Conservation (phyloP, 768 basidiomycete species). For the Strobilomyces confusus region DNA sequence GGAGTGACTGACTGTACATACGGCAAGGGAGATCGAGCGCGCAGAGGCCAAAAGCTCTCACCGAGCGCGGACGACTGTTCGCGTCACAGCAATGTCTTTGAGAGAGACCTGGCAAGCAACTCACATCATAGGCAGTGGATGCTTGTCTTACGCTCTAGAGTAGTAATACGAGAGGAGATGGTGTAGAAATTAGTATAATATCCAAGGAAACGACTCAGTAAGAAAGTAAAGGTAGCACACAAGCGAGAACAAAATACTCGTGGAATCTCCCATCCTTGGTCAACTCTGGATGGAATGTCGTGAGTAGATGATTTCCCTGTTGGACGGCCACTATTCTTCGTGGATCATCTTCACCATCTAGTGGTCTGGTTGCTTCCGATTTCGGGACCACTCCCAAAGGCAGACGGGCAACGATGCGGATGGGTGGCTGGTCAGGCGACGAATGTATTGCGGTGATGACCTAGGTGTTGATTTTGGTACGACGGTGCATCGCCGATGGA, state of each 20-base stretch:
- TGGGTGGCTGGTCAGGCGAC: constrained; percentile 46
- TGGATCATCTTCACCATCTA: constrained; percentile 48
- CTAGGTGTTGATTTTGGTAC: constrained; percentile 34
- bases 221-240: constrained; percentile 44
- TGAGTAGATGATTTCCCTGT: constrained; percentile 80
- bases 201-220: neutral
- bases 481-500: neutral
- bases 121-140: no score
- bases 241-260: constrained; percentile 81
- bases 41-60: no score
- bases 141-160: neutral
- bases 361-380: constrained; percentile 32
- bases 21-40: no score
- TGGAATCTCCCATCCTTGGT: constrained; percentile 86
- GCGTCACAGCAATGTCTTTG: no score
- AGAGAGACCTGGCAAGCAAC: no score
- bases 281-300: constrained; percentile 93
- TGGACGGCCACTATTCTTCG: constrained; percentile 77
- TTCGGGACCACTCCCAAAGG: constrained; percentile 48
- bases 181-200: no score
- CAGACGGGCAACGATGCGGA: constrained; percentile 69
- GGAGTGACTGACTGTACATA: no score
- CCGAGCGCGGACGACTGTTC: no score
- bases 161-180: neutral
- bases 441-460: constrained; percentile 56